Base-by-base conservation (phyloP, 768 basidiomycete genomes). In the Ramaria sp. region DNA sequence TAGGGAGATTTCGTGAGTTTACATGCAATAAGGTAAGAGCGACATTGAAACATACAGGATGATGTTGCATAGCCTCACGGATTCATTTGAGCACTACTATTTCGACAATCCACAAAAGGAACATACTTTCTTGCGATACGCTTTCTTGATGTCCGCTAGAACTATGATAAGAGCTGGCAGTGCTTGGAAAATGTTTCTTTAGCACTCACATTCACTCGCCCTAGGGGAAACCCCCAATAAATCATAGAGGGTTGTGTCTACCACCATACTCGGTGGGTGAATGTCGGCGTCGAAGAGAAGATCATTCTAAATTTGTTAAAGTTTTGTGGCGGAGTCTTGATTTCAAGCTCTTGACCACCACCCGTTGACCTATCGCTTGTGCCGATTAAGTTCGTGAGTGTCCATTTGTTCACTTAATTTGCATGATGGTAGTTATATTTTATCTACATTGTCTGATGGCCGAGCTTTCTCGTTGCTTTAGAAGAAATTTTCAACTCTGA, bases 391-490 rank as follows among this genome's bases (percentile, higher is more conserved):
- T 24, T 41, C 41, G 54, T 58, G 53, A 58, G 57, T 55, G 24
- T 20, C 5, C 15, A n/a, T 18, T 16, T 9, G 20, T 16, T 9
- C n/a, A 44, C 5, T 6, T 13, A 6, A 20, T 1, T 38, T 39
- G 41, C 48, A 74, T 84, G 83, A 85, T 86, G 80, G 63, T 69
- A 61, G 62, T 57, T 62, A 57, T 55, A 41, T 68, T 34, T 87
- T 88, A 89, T 89, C 88, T 89, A 90, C 88, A 90, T 90, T 89
- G 86, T 88, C 88, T 62, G 79, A 90, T 43, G 43, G 18, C 73
- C 72, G 74, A 75, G 69, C 66, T 60, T 59, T 57, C 36, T 64
- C 70, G 70, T 68, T 69, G 66, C 61, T 61, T 77, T 12, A 13
- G 39, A 32, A 7, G 82, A 79, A 72, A 83, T 83, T 56, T 57